A percentile compares a stretch with the other conserved stretches of the same genome.
These are phyloP conservation scores for Fusarium pseudocircinatum DNA, from an alignment of 2,329 filamentous ascomycete genomes.

Conservation along the genomic window DNA sequence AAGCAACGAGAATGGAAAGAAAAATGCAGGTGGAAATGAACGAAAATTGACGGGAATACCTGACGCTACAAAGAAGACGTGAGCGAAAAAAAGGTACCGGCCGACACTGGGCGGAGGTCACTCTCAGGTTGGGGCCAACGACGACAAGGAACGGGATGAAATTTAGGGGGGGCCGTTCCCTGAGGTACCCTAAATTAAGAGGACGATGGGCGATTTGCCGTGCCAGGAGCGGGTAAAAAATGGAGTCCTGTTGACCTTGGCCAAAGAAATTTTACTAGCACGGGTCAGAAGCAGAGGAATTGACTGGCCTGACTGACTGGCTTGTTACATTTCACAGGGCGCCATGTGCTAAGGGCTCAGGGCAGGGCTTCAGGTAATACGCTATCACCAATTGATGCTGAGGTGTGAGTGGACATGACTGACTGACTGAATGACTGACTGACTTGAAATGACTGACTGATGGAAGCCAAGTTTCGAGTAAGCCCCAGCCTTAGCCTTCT, in stretches of 20 bases:
- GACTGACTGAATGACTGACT: neutral
- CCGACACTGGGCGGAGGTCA: neutral
- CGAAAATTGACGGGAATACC: slow-evolving; percentile 3
- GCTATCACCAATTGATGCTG: slow-evolving; percentile 19
- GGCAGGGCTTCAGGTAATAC: slow-evolving; percentile 26
- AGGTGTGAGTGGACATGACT: slow-evolving; percentile 32
- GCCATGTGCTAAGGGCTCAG: slow-evolving; percentile 34
- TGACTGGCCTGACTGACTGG: slow-evolving; percentile 11
- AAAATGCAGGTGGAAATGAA: slow-evolving; percentile 11
- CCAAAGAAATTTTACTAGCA: slow-evolving; percentile 40
- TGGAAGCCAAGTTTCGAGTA: slow-evolving; percentile 17
- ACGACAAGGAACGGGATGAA: slow-evolving; percentile 39
- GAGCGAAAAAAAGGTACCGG: slow-evolving; percentile 7
- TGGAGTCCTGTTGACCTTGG: slow-evolving; percentile 21
- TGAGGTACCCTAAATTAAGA: slow-evolving; percentile 39
- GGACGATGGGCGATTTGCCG: slow-evolving; percentile 28
- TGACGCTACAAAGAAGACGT: slow-evolving; percentile 4
- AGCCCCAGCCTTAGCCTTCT: slow-evolving; percentile 20
- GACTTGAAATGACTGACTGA: slow-evolving; percentile 10
- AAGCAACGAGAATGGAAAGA: slow-evolving; percentile 26
- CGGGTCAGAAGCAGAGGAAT: slow-evolving; percentile 26
- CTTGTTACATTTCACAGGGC: slow-evolving; percentile 36
- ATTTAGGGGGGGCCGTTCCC: slow-evolving; percentile 27
- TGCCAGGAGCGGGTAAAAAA: slow-evolving; percentile 44
- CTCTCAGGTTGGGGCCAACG: slow-evolving; percentile 35